Conservation (phyloP, 2,329 filamentous ascomycete species). For the Neofusicoccum cordaticola region DNA sequence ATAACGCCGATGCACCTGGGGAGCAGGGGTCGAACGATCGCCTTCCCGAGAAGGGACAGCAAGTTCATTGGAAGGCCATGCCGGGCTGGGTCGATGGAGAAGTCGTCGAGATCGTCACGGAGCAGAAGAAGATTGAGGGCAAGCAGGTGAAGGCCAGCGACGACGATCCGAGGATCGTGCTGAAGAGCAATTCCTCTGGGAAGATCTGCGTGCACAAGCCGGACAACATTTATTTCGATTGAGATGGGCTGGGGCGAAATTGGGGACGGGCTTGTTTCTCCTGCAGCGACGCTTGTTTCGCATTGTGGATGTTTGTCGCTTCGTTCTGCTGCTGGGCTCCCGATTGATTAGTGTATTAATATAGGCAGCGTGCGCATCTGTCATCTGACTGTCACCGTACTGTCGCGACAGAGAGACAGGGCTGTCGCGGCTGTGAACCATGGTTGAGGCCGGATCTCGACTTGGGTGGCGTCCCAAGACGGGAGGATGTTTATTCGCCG, state of each 20-base stretch:
- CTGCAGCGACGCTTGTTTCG: background rate
- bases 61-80: constrained; percentile 41
- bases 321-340: background rate
- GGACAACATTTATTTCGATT: constrained; percentile 44
- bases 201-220: constrained; percentile 46
- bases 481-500: background rate
- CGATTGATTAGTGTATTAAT: background rate
- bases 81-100: constrained; percentile 41
- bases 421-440: background rate
- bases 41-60: constrained; percentile 43
- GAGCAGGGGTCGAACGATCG: constrained; percentile 27
- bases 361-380: background rate
- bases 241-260: background rate
- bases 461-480: background rate
- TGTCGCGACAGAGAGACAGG: background rate
- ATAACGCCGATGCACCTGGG: constrained; percentile 26
- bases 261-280: background rate
- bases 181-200: constrained; percentile 38
- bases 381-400: background rate
- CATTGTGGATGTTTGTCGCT: background rate
- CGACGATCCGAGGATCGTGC: constrained; percentile 43
- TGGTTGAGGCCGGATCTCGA: background rate
- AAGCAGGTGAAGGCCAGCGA: constrained; percentile 42
- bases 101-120: constrained; percentile 42
- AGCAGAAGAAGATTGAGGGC: constrained; percentile 41